These are phyloP conservation scores for Hymenoscyphus fraxineus DNA, from an alignment of 2,329 filamentous ascomycete genomes.

Conservation along the genomic window DNA sequence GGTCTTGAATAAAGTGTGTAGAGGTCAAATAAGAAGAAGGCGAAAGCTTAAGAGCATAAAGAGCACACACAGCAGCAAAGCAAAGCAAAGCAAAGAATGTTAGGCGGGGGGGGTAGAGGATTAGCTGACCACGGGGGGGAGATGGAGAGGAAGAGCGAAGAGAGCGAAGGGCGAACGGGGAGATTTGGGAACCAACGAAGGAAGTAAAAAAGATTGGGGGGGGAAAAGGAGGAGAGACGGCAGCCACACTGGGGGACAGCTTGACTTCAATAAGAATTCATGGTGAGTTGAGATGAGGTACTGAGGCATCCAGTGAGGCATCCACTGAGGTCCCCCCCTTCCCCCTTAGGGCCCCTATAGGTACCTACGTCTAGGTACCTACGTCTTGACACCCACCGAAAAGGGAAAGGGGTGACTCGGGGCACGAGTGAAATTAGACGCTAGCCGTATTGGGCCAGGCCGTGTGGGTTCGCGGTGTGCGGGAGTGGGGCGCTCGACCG, in stretches of 20 bases:
- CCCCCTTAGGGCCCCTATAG: too few relatives aligned
- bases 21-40: neutral
- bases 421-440: too few relatives aligned
- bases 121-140: constrained; percentile 3
- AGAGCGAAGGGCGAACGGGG: constrained; percentile 1
- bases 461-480: too few relatives aligned
- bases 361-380: too few relatives aligned
- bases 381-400: too few relatives aligned
- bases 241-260: neutral
- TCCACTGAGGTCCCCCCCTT: too few relatives aligned
- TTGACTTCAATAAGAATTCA: neutral
- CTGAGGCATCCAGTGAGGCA: too few relatives aligned
- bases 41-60: constrained; percentile 22
- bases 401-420: too few relatives aligned
- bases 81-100: constrained; percentile 12
- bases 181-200: constrained; percentile 4
- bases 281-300: too few relatives aligned
- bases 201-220: neutral
- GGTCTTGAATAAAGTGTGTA: constrained; percentile 23
- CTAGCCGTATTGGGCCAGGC: too few relatives aligned
- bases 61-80: constrained; percentile 11
- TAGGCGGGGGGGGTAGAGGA: neutral
- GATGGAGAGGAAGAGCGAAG: constrained; percentile 1
- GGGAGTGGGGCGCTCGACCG: too few relatives aligned
- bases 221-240: neutral